Conservation (phyloP, 2,329 filamentous ascomycete species). For the Pseudocercospora fijiensis region DNA sequence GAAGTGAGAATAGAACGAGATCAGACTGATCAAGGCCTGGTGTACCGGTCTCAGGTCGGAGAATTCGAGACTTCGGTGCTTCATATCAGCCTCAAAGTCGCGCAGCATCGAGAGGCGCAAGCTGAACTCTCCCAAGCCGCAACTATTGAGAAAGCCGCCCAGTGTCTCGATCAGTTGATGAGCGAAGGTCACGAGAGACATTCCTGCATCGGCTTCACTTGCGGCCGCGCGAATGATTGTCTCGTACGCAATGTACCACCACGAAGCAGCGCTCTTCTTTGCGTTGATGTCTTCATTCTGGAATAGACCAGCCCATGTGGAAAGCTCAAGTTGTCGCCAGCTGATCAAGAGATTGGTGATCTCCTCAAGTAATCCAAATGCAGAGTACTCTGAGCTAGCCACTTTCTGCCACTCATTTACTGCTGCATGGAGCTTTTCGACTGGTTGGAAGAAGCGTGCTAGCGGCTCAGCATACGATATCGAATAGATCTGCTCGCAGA, state of each 20-base stretch:
- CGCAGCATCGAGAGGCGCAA: slow-evolving; percentile 67
- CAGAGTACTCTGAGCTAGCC: slow-evolving; percentile 76
- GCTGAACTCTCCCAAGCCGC: slow-evolving; percentile 76
- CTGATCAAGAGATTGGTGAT: slow-evolving; percentile 77
- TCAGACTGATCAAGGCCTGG: slow-evolving; percentile 71
- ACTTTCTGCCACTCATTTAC: slow-evolving; percentile 96
- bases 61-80: slow-evolving; percentile 58
- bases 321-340: slow-evolving; percentile 88
- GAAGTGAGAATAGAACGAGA: slow-evolving; percentile 72
- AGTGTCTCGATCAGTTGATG: slow-evolving; percentile 71
- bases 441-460: slow-evolving; percentile 77
- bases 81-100: slow-evolving; percentile 63
- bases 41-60: slow-evolving; percentile 48
- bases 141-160: slow-evolving; percentile 73
- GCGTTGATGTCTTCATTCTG: slow-evolving; percentile 79
- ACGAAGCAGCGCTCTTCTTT: slow-evolving; percentile 74
- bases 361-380: slow-evolving; percentile 68
- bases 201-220: slow-evolving; percentile 3
- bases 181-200: slow-evolving; percentile 59
- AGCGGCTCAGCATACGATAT: slow-evolving; percentile 79
- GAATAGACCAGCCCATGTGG: slow-evolving; percentile 86
- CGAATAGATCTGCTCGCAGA: slow-evolving; percentile 72
- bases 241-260: slow-evolving; percentile 97
- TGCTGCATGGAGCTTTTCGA: slow-evolving; percentile 81
- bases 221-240: slow-evolving; percentile 65